Base-by-base conservation (phyloP, 306 rosid genomes). In the Quercus parvula region DNA sequence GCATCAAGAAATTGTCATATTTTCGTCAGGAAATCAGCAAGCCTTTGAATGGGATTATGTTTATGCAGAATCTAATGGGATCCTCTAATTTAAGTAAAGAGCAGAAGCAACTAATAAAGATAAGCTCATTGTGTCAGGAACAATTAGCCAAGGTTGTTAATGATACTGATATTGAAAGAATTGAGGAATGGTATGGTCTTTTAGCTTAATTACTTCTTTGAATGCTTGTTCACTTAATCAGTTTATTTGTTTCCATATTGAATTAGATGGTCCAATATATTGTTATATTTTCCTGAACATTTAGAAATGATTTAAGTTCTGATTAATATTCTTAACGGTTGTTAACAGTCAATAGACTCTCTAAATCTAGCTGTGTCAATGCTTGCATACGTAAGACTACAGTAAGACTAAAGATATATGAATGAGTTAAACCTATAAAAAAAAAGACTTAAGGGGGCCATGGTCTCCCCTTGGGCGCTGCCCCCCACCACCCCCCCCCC, bases 131-230 rank as follows among this genome's bases (percentile, higher is more conserved):
- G 81, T 77, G 89, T 77, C 89, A 20, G 73, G 86, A 80, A 63
- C 86, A 86, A 63, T 49, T 86, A 52, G 68, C 78, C 69, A 77
- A 83, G 74, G 78, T 86, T 64, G 62, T 83, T 9, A 61, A 86
- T 80, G 89, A 86, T 62, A 80, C 85, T 33, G 87, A 80, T 70
- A 22, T 86, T 27, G 81, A 74, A 67, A 80, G 85, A 35, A 83
- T 86, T n/a, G 85, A 83, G 72, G 89, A 86, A 63, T 28, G 89
- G 87, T 80, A 83, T 19, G 64, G 58, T 19, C 14, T 52, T 9
- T 71, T 33, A 19, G 15, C n/a, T 55, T 15, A 22, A 41, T 19
- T 3, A 20, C 55, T 46, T 30, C 44, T 51, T 52, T n/a, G 44
- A 70, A 10, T 24, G 56, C 70, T 15, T 25, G 56, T 81, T 9